Evolutionary conservation across 345 rosid genomes (phyloP), one percentile per base, ranked within the genome.

Genomic region (Carallia pectinifolia): DNA sequence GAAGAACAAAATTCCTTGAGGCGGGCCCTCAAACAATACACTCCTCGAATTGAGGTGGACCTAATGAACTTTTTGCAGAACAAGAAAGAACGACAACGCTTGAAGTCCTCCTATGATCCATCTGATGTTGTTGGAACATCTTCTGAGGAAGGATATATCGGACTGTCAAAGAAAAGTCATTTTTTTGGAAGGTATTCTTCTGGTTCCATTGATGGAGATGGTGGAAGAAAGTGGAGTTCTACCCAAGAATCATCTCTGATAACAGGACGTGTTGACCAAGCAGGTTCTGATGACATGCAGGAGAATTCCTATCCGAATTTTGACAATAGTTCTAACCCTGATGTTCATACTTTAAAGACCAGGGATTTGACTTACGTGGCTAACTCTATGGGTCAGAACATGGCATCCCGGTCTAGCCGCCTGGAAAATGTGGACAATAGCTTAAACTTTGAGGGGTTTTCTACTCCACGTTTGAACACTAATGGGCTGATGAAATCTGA

Each of bases 11-110:
- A 90, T 83, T 87, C 90, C 68, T 82, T 92, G 85, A 88, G 98
- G 81, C 89, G 99, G 64, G 81, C 96, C 52, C 92, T 95, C 65
- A 95, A 92, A 74, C 98, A 90, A 75, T 82, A 88, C 70, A 92
- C 98, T 71, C 99, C 99, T 73, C 97, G 97, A 40, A 92, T 95
- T 74, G 99, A 95, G 77, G 99, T 95, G 81, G 99, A 95, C 78
- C 84, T 95, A 29, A 84, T 95, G 85, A 95, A 92, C 88, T 92
- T 82, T 81, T 74, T 95, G 84, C 99, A 95, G 86, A 89, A 69
- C 81, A 95, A 92, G 87, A 92, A 95, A 79, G 99, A 94, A 53
- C 80, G 93, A 36, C 99, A 92, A 69, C 93, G 99, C 47, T 67
- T 86, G 23, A 95, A 90, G 82, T 89, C 96, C 27, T 82, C 83